Base-by-base conservation (phyloP, 768 basidiomycete genomes). In the Podaxis rugospora region DNA sequence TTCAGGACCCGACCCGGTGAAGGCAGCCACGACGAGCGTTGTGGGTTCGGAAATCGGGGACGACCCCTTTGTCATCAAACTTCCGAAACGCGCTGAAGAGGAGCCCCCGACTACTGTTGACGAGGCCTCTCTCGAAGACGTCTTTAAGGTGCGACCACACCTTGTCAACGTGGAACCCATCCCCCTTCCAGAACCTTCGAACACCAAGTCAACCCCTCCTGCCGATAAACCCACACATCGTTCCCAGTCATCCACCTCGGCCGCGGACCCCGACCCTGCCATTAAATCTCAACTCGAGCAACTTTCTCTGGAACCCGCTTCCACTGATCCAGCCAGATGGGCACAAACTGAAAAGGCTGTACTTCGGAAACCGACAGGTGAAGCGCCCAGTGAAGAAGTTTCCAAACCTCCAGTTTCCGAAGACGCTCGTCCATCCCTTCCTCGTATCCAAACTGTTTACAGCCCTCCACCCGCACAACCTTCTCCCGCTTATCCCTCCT, bases 401-500 rank as follows among this genome's bases (percentile, higher is more conserved):
- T 62, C 67, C 11, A 72, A 72, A 36, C 56, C 66, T 9, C 66
- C 67, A 39, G 60, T 54, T 11, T 64, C 68, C 14, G 72, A 71
- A 39, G 46, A 59, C n/a, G 53, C 65, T 18, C 32, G 71, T 51
- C 73, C 75, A 40, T 58, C 73, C n/a, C 70, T 80, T 28, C 72
- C 78, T 27, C 71, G 75, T 54, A 63, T 82, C 25, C 78, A 78
- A 64, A 76, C 80, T 3, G 71, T 72, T 16, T 82, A 78, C 65
- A 76, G 75, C 14, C 77, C 77, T 25, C 71, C 78, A 1, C 78
- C 78, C 3, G 63, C 74, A 5, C 76, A 78, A 56, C 69, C 73
- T 44, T 84, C 89, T 1, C 85, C 89, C 10, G 78, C 80, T 1
- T 91, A 83, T 63, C 79, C 81, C n/a, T 83, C 89, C 14, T 93